Conservation (phyloP, 2,329 filamentous ascomycete genomes). For the Ampelomyces quisqualis region DNA sequence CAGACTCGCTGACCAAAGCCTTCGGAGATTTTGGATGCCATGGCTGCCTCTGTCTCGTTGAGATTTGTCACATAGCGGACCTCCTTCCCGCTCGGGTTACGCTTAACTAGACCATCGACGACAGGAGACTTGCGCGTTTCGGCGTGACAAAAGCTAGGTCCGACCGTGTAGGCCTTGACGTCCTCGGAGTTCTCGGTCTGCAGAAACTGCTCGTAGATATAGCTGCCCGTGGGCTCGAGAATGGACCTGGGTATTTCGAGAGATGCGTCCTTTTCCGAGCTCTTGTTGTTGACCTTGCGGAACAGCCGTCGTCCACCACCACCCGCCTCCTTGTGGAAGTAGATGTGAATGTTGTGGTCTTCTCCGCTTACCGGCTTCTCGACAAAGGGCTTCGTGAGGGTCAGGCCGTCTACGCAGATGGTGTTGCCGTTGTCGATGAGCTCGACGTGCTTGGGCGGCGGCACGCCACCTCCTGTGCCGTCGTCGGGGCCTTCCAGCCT, state of each 20-base stretch:
- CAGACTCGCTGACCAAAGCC: slow-evolving; percentile 95
- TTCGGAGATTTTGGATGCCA: slow-evolving; percentile 85
- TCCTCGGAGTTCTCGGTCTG: slow-evolving; percentile 96
- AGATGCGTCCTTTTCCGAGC: slow-evolving; percentile 84
- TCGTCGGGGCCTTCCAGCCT: slow-evolving; percentile 69
- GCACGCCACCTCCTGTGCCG: slow-evolving; percentile 61
- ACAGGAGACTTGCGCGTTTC: slow-evolving; percentile 97
- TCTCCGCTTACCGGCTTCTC: slow-evolving; percentile 98
- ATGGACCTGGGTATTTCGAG: slow-evolving; percentile 77
- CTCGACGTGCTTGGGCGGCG: slow-evolving; percentile 67
- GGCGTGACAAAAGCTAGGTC: slow-evolving; percentile 88
- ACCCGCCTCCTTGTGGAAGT: slow-evolving; percentile 83
- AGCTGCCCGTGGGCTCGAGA: slow-evolving; percentile 77
- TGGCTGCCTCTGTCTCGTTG: slow-evolving; percentile 74
- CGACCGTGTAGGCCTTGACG: slow-evolving; percentile 97
- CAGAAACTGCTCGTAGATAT: slow-evolving; percentile 96
- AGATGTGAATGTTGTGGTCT: slow-evolving; percentile 98
- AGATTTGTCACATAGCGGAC: slow-evolving; percentile 90
- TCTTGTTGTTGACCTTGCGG: slow-evolving; percentile 98
- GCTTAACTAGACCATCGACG: slow-evolving; percentile 90
- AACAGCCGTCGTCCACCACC: slow-evolving; percentile 91
- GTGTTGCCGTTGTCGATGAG: slow-evolving; percentile 88
- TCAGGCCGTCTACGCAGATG: slow-evolving; percentile 78
- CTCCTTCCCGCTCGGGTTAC: slow-evolving; percentile 97
- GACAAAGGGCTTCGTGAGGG: slow-evolving; percentile 89